Percentiles rank a stretch among this genome's conserved stretches.
These are phyloP conservation scores for Boeremia lycopersici DNA, from an alignment of 2,329 filamentous ascomycete genomes.

Conservation along the genomic window DNA sequence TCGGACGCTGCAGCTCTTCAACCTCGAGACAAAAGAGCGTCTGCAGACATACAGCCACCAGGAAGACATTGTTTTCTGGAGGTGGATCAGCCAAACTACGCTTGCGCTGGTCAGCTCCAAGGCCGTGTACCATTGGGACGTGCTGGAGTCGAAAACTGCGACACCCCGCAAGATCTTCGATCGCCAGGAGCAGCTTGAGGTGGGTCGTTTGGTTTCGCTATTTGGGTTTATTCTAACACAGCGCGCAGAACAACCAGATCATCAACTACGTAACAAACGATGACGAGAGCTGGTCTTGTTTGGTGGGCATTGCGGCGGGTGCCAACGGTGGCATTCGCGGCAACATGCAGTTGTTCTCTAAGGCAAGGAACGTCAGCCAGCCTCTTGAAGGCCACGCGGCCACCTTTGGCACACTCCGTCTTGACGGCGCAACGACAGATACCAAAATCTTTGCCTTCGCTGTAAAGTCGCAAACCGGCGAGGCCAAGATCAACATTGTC, in stretches of 20 bases:
- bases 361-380: constrained; percentile 94
- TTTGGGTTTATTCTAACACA: constrained; percentile 10
- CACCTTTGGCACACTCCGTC: constrained; percentile 84
- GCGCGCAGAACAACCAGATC: constrained; percentile 84
- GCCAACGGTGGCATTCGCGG: constrained; percentile 92
- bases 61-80: constrained; percentile 98
- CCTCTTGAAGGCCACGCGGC: constrained; percentile 97
- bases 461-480: constrained; percentile 81
- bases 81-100: constrained; percentile 92
- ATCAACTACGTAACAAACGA: constrained; percentile 98
- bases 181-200: constrained; percentile 85
- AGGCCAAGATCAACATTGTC: constrained; percentile 93
- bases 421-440: constrained; percentile 87
- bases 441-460: constrained; percentile 98
- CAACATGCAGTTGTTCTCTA: constrained; percentile 96
- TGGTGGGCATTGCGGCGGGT: constrained; percentile 93
- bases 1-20: constrained; percentile 96
- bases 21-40: constrained; percentile 90
- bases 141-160: constrained; percentile 81
- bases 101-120: constrained; percentile 90
- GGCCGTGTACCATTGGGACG: constrained; percentile 96
- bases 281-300: constrained; percentile 97
- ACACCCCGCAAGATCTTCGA: constrained; percentile 89
- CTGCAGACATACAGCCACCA: constrained; percentile 96
- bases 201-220: constrained; percentile 52